Evolutionary conservation across 169 alveolate species (phyloP), one percentile per base, ranked within the genome.

Genomic region (Plasmodium malariae): DNA sequence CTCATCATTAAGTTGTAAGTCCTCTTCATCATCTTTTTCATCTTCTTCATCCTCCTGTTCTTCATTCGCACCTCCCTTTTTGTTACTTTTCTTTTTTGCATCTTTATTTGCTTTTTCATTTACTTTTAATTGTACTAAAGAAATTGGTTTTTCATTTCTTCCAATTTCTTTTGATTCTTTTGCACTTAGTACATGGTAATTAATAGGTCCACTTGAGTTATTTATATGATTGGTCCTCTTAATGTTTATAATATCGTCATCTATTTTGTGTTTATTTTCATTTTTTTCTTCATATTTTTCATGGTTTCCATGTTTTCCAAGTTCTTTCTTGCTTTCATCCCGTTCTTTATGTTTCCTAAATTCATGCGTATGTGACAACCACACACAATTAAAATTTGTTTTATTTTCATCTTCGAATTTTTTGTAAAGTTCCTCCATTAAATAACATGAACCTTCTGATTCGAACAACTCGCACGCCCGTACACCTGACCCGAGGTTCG

Each of bases 381-480:
- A 76, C 11, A 55, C 68, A 51, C 89, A 76, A 55, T 76, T 76
- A 63, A 76, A 76, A 34, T 62, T 76, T 24, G 89, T 62, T 54
- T 65, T 62, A 19, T 76, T 30, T 0, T 76, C 65, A 3, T 48
- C 37, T n/a, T 30, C 76, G 11, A 62, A 45, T 36, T 63, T 30
- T 62, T 63, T 62, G 17, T 62, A 76, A 6, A 24, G 55, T 37
- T 62, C 36, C 32, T 76, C 89, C 89, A 76, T 76, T 28, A 76
- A 43, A 54, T 76, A 62, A 19, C 89, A 76, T 60, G 89, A 76
- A 1, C 68, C 89, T 21, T 76, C 89, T 14, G 78, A 24, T 21
- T 76, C 74, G 55, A 76, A 76, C 26, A 76, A 40, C 32, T 76
- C 89, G 17, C 89, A 76, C 7, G 89, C 74, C n/a, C 89, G 65